Percentiles rank a stretch among this genome's conserved stretches.
Conservation (phyloP, 1,139 yeast species). For the Candida glucosophila region DNA sequence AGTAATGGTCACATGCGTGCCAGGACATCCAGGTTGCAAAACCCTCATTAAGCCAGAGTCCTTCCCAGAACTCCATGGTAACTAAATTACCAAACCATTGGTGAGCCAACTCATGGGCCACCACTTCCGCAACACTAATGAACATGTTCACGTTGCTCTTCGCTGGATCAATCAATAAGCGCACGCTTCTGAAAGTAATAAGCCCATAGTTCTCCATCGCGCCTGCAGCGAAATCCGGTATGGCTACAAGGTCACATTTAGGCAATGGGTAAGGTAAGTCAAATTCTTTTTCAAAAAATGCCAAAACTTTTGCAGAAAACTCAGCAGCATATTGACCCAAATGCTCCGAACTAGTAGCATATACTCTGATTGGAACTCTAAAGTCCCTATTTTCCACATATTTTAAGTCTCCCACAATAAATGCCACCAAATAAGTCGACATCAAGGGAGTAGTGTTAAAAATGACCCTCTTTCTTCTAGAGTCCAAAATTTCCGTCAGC, state of each 20-base stretch:
- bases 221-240: conserved; percentile 50
- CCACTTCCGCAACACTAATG: conserved; percentile 78
- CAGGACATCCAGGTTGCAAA: conserved; percentile 61
- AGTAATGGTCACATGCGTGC: conserved; percentile 44
- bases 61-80: conserved; percentile 62
- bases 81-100: conserved; percentile 60
- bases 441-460: conserved; percentile 57
- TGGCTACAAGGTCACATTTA: conserved; percentile 49
- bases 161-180: conserved; percentile 39
- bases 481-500: conserved; percentile 35
- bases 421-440: conserved; percentile 76
- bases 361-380: conserved; percentile 54
- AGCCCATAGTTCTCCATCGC: conserved; percentile 61
- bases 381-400: conserved; percentile 58
- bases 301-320: conserved; percentile 44
- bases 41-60: conserved; percentile 55
- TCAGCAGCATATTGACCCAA: conserved; percentile 43
- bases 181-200: conserved; percentile 47
- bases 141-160: conserved; percentile 40
- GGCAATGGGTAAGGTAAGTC: conserved; percentile 55
- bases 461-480: conserved; percentile 40
- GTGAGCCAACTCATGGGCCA: conserved; percentile 81
- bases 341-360: conserved; percentile 44
- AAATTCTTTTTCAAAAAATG: conserved; percentile 42
- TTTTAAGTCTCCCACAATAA: conserved; percentile 70